Evolutionary conservation across 2,329 filamentous ascomycete species (phyloP).

Genomic region (Blastomyces emzantsi): DNA sequence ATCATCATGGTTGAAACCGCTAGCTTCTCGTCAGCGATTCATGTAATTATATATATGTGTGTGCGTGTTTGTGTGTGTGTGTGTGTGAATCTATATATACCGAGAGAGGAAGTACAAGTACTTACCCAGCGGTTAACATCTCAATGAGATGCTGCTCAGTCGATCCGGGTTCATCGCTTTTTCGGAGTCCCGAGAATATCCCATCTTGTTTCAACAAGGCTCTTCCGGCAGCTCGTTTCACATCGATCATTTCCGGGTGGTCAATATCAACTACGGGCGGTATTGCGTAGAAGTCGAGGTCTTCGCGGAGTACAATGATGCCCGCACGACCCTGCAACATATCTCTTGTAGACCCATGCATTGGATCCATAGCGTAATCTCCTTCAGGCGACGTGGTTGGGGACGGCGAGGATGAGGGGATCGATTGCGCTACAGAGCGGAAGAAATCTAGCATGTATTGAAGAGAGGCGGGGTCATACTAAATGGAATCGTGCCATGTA

Average conservation of each 20-base stretch:
- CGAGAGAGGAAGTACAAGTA: constrained; percentile 15
- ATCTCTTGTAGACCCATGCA: constrained; percentile 60
- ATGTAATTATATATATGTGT: too few relatives aligned
- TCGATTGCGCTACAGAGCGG: constrained; percentile 90
- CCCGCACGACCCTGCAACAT: constrained; percentile 81
- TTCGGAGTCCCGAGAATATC: constrained; percentile 90
- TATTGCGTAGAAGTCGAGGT: constrained; percentile 95
- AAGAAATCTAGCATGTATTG: constrained; percentile 99
- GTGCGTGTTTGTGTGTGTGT: too few relatives aligned
- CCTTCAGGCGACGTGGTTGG: constrained; percentile 52
- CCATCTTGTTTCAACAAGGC: constrained; percentile 83
- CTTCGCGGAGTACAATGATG: constrained; percentile 93
- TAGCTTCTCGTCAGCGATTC: constrained; percentile 32
- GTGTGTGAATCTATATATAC: not conserved
- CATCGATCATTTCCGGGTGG: constrained; percentile 84
- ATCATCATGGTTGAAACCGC: constrained; percentile 94
- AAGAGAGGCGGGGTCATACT: constrained; percentile 95
- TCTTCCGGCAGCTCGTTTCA: constrained; percentile 83
- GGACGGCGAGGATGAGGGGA: constrained; percentile 58
- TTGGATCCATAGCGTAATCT: constrained; percentile 61
- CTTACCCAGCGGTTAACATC: constrained; percentile 96
- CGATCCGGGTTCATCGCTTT: constrained; percentile 90
- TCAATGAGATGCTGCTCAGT: constrained; percentile 98
- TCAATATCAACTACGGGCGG: constrained; percentile 77
- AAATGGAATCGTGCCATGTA: constrained; percentile 26